Evolutionary conservation across 148 eudicot genomes (phyloP).

Genomic region (Silene latifolia): DNA sequence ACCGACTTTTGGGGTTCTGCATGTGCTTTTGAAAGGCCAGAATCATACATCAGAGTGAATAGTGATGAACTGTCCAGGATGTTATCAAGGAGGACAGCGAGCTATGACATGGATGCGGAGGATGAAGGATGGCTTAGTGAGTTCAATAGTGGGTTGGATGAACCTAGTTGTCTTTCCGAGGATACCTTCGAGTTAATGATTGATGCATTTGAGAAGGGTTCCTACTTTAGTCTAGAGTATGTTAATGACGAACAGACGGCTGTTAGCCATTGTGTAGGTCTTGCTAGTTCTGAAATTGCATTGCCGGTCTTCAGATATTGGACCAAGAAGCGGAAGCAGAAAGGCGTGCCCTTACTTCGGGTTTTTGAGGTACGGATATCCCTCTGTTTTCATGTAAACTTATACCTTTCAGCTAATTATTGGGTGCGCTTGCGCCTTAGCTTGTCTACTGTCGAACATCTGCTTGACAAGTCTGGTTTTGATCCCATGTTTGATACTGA

Average conservation of each 20-base stretch:
- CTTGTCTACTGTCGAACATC: not conserved
- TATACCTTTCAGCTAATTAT: not conserved
- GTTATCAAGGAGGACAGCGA: conserved; percentile 52
- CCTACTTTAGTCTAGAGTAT: conserved; percentile 46
- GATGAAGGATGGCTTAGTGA: conserved; percentile 76
- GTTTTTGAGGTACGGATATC: conserved; percentile 68
- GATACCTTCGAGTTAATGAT: conserved; percentile 69
- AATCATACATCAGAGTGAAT: conserved; percentile 51
- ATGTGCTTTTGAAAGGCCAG: conserved; percentile 44
- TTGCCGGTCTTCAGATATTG: conserved; percentile 60
- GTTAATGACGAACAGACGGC: conserved; percentile 41
- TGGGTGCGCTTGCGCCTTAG: too few relatives aligned
- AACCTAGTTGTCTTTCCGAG: conserved; percentile 38
- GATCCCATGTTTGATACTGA: not conserved
- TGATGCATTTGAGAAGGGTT: conserved; percentile 80
- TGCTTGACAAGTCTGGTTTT: not conserved
- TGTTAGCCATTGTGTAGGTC: conserved; percentile 36
- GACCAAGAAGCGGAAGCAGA: conserved; percentile 59
- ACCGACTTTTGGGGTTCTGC: conserved; percentile 21
- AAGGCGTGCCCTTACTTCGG: conserved; percentile 43
- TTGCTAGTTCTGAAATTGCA: conserved; percentile 43
- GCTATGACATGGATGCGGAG: conserved; percentile 77
- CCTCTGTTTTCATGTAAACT: not conserved
- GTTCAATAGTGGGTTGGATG: conserved; percentile 37
- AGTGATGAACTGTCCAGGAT: conserved; percentile 79